Base-by-base conservation (phyloP, 495 filamentous ascomycete genomes). In the Parathielavia hyrcaniae region DNA sequence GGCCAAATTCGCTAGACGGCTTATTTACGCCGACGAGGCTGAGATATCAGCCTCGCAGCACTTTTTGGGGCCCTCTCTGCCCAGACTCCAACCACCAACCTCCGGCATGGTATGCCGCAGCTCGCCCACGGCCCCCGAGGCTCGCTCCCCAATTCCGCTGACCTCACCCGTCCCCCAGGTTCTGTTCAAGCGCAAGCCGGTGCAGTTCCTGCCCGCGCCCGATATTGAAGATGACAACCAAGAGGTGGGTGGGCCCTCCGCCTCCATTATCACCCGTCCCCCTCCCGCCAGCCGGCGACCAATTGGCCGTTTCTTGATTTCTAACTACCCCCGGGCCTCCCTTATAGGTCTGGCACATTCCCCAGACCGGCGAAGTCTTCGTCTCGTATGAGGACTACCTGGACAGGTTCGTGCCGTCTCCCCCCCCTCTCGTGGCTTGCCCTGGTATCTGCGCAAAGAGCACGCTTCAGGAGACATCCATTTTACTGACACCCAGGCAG, bases 161-260 rank as follows among this genome's bases (percentile, higher is more conserved):
- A 65, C 59, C 40, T 53, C 39, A 23, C 34, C 50, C 23, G 3
- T 30, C 26, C 26, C 57, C 35, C 61, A 97, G 93, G 93, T 97
- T 57, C 81, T 95, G 55, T 96, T 89, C 74, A 97, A 97, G 75
- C 85, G 92, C 63, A 98, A 97, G 73, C 91, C 91, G 54, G 91
- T 98, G 64, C 87, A 90, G 76, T 87, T 88, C 69, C 73, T 92
- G 54, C 77, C 85, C 52, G 77, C 77, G 55, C 88, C 89, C 0
- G 75, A 82, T 53, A 83, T 92, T 60, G 79, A 89, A 53, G 84
- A 91, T 81, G 87, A 93, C 51, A 83, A 85, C 61, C 79, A 82
- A 50, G 90, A 95, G 81, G 89, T 89, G 79, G 61, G 78, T n/a
- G n/a, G n/a, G n/a, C n/a, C n/a, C n/a, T n/a, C n/a, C n/a, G n/a